Evolutionary conservation across 139 green algal species (phyloP).

Genomic region (Micractinium sp.): DNA sequence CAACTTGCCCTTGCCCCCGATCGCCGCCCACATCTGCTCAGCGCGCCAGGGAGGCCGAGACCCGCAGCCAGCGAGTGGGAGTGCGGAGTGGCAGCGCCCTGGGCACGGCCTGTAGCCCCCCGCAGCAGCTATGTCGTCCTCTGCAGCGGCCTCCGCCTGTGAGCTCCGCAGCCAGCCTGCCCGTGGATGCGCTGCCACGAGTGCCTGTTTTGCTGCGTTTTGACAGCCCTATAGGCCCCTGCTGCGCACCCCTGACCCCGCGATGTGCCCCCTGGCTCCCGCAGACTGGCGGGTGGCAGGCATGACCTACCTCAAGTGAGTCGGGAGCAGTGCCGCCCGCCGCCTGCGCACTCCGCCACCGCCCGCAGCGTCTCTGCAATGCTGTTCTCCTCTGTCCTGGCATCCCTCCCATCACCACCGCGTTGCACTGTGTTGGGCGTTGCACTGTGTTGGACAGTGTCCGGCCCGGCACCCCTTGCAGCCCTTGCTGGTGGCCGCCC

Average conservation of each 20-base stretch:
- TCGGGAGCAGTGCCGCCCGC: background rate
- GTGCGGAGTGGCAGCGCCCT: background rate
- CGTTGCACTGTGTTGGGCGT: background rate
- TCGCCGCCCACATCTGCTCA: background rate
- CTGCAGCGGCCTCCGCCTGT: slow-evolving; percentile 64
- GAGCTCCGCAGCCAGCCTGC: slow-evolving; percentile 41
- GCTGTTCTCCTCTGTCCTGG: background rate
- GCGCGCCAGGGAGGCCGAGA: background rate
- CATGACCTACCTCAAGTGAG: slow-evolving; percentile 79
- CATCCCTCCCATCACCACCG: no score
- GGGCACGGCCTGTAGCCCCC: background rate
- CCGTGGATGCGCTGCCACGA: background rate
- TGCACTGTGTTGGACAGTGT: background rate
- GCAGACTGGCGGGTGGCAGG: slow-evolving; percentile 69
- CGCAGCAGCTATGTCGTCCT: slow-evolving; percentile 56
- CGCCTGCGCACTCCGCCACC: background rate
- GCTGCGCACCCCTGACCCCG: background rate
- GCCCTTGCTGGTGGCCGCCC: background rate
- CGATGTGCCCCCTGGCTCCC: background rate
- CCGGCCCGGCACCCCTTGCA: background rate
- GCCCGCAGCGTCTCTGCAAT: background rate
- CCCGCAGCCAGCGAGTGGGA: background rate
- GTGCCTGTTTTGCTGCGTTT: no score
- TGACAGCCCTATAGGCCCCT: background rate
- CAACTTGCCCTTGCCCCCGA: background rate